Base-by-base conservation (phyloP, 441 rosid species). In the Isatis lusitanica region DNA sequence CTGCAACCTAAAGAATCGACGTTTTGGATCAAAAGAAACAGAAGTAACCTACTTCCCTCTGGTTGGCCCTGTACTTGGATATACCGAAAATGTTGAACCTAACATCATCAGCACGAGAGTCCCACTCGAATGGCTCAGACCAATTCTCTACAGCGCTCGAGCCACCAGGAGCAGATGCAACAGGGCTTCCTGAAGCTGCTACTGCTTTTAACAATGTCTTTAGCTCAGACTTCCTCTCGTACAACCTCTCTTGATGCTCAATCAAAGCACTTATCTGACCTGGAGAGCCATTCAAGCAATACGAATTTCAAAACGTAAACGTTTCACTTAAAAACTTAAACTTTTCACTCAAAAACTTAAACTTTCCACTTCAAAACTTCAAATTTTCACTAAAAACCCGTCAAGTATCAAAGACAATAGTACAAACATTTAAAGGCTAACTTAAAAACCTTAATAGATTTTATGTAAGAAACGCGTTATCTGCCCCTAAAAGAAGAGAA, bases 31-130 rank as follows among this genome's bases (percentile, higher is more conserved):
- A 52, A 35, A 52, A 52, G 58, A 33, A 5, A 1, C 35, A 66
- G 63, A 66, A 61, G 71, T 31, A 9, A 57, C 86, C 78, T 71
- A 92, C 99, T 90, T 93, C 90, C 39, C 83, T 84, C 83, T 93
- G 98, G 84, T 95, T 93, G 4, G 96, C 87, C 21, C 98, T 95
- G 58, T 90, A 95, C 2, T 84, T 50, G 9, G 92, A 78, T 53
- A 95, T 95, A 63, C 99, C 97, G 36, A 95, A 95, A n/a, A 90
- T 78, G 80, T 95, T 90, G 48, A 93, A 83, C 84, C 86, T 84
- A 26, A 78, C 70, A 75, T 86, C 91, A 26, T 91, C 94, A 52
- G 94, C 96, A 52, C 76, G 86, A 76, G 92, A 86, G 71, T 95
- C 99, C 99, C 99, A 95, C 51, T 86, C 90, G 66, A 91, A 92